A percentile compares a stretch with the other conserved stretches of the same genome.
These are phyloP conservation scores for Phalaenopsis aphrodite DNA, from an alignment of 106 monocot genomes.

Conservation along the genomic window DNA sequence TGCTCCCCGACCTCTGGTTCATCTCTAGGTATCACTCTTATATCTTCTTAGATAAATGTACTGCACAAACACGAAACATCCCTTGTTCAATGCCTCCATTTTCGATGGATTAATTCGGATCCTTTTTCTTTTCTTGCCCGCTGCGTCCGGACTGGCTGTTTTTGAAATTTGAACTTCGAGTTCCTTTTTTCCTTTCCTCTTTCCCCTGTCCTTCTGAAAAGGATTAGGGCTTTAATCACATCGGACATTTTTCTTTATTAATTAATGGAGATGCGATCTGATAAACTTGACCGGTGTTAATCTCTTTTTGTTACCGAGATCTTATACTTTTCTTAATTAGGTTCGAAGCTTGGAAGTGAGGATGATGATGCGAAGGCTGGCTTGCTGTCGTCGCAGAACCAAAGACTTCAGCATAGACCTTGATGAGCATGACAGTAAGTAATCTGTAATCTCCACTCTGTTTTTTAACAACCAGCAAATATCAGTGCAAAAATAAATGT, in stretches of 20 bases:
- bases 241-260: not conserved
- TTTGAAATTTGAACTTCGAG: not conserved
- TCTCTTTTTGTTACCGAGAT: not conserved
- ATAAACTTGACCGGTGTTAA: not conserved
- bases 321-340: not conserved
- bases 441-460: not conserved
- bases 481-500: no score
- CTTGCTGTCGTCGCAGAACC: slow-evolving; percentile 48
- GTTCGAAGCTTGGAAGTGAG: not conserved
- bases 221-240: not conserved
- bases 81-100: not conserved
- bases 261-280: not conserved
- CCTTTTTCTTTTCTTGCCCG: not conserved
- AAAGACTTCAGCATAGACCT: slow-evolving; percentile 63
- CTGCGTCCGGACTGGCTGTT: not conserved
- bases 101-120: not conserved
- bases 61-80: not conserved
- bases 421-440: slow-evolving; percentile 58
- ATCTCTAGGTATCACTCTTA: not conserved
- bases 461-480: not conserved
- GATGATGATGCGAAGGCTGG: slow-evolving; percentile 40
- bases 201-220: not conserved
- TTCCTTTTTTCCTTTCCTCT: not conserved
- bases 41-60: not conserved
- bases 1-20: not conserved